Evolutionary conservation across 306 rosid genomes (phyloP).

Genomic region (Argentina anserina): DNA sequence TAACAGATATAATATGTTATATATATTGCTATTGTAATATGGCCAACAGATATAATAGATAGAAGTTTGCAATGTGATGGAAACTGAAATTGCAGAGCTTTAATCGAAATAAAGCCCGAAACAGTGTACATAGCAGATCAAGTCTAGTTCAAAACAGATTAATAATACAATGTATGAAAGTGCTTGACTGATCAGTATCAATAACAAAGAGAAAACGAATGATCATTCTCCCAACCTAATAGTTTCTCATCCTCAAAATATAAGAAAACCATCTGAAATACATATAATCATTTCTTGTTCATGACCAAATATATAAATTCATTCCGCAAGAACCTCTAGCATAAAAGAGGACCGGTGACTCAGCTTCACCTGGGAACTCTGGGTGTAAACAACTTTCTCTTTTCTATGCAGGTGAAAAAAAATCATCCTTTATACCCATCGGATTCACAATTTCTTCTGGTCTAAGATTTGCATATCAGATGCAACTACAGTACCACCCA

Average conservation of each 20-base stretch:
- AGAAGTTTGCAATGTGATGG: background rate
- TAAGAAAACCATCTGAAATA: no score
- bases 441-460: background rate
- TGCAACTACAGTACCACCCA: no score
- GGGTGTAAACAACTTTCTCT: background rate
- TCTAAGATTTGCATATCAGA: no score
- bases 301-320: background rate
- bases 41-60: no score
- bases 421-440: background rate
- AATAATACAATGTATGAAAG: background rate
- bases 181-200: background rate
- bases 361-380: background rate
- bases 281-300: background rate
- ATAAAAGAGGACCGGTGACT: background rate
- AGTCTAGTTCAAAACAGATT: background rate
- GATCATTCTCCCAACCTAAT: no score
- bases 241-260: no score
- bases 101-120: background rate
- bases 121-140: no score
- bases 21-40: no score
- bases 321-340: background rate
- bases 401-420: background rate
- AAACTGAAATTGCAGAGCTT: background rate
- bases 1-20: no score
- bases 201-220: background rate